Evolutionary conservation across 345 rosid species (phyloP).

Genomic region (Murraya koenigii): DNA sequence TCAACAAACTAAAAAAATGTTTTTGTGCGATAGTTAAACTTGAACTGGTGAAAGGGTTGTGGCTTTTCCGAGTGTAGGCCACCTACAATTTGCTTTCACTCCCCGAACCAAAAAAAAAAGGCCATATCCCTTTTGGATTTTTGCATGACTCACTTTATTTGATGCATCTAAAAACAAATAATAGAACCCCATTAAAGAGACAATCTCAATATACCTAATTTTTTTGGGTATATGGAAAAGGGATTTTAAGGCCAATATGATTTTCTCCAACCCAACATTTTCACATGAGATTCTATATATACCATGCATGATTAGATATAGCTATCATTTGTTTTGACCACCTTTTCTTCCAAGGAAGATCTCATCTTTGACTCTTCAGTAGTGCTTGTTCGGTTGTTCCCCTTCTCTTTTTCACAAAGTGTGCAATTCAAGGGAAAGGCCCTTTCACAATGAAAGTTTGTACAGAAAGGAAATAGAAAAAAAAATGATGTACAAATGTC

Average conservation of each 20-base stretch:
- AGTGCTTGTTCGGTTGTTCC: slow-evolving; percentile 2
- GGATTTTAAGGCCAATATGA: slow-evolving; percentile 27
- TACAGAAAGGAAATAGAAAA: background rate
- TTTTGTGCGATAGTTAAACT: slow-evolving; percentile 1
- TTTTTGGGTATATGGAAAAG: slow-evolving; percentile 19
- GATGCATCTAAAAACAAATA: slow-evolving; percentile 34
- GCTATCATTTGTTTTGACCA: slow-evolving; percentile 81
- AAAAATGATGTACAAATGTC: no score
- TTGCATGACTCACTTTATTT: slow-evolving; percentile 48
- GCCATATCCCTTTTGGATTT: slow-evolving; percentile 30
- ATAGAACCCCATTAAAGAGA: slow-evolving; percentile 27
- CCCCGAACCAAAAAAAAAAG: background rate
- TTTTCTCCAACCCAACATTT: slow-evolving; percentile 54
- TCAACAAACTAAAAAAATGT: background rate
- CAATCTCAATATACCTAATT: slow-evolving; percentile 2
- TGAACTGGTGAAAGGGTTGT: background rate
- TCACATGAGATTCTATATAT: slow-evolving; percentile 68
- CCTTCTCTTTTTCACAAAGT: slow-evolving; percentile 20
- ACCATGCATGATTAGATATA: slow-evolving; percentile 41
- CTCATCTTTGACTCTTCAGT: slow-evolving; percentile 38
- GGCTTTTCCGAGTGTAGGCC: slow-evolving; percentile 40
- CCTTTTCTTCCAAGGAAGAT: slow-evolving; percentile 48
- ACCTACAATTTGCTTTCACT: slow-evolving; percentile 30
- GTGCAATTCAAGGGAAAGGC: slow-evolving; percentile 25
- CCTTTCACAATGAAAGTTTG: slow-evolving; percentile 23